Evolutionary conservation across 768 basidiomycete species (phyloP).

Genomic region (Epithele typhae): DNA sequence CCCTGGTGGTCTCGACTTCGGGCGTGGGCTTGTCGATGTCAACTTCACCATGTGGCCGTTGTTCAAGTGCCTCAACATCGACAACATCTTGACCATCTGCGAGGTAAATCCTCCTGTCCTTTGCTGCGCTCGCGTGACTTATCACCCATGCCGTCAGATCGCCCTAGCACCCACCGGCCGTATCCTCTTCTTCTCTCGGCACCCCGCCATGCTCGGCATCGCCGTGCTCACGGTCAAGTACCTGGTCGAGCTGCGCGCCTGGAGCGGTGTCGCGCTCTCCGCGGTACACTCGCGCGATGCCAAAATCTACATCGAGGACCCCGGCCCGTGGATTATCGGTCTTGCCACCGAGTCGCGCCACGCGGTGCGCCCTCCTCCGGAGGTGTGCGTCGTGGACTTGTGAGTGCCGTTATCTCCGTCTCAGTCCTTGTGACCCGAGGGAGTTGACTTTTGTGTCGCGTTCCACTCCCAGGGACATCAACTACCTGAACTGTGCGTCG

Average conservation of each 20-base stretch:
- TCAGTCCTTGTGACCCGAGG: background rate
- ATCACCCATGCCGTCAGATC: conserved; percentile 41
- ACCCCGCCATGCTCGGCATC: conserved; percentile 89
- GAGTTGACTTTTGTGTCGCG: background rate
- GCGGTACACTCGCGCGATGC: conserved; percentile 87
- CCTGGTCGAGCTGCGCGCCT: conserved; percentile 87
- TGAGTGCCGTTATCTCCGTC: conserved; percentile 30
- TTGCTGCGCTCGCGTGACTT: background rate
- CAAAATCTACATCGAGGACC: conserved; percentile 92
- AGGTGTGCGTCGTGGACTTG: conserved; percentile 75
- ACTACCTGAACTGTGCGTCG: conserved; percentile 65
- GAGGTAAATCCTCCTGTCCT: conserved; percentile 48
- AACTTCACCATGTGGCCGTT: conserved; percentile 98
- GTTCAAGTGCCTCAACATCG: conserved; percentile 88
- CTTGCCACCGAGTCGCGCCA: conserved; percentile 83
- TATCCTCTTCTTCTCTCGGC: conserved; percentile 82
- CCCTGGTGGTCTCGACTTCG: conserved; percentile 92
- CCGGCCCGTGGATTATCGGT: conserved; percentile 95
- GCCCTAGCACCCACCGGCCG: conserved; percentile 85
- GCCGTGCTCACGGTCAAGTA: conserved; percentile 91
- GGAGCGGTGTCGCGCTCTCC: conserved; percentile 83
- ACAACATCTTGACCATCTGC: conserved; percentile 89
- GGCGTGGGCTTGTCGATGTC: conserved; percentile 85
- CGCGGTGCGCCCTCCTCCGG: conserved; percentile 66
- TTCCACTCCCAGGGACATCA: conserved; percentile 22